A percentile compares a stretch with the other conserved stretches of the same genome.
Evolutionary conservation across 2,329 filamentous ascomycete genomes (phyloP).

Genomic region (Phyllosticta citrichinensis): DNA sequence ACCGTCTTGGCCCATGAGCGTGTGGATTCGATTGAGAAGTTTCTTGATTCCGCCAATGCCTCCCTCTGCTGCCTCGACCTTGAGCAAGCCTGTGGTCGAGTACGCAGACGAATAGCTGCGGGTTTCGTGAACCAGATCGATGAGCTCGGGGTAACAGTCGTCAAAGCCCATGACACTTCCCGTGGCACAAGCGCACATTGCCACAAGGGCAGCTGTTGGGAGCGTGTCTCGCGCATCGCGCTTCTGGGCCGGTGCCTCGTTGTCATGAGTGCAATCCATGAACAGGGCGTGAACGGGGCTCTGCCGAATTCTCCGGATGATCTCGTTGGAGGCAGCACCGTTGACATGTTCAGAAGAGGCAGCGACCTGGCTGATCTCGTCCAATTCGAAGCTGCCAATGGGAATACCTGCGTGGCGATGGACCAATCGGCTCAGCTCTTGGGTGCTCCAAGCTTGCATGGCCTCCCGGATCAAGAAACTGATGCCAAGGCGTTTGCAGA

Average conservation of each 20-base stretch:
- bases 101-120: slow-evolving; percentile 71
- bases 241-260: slow-evolving; percentile 92
- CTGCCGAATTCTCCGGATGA: slow-evolving; percentile 73
- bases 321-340: slow-evolving; percentile 41
- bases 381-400: slow-evolving; percentile 95
- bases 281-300: slow-evolving; percentile 87
- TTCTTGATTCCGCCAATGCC: slow-evolving; percentile 90
- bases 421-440: slow-evolving; percentile 82
- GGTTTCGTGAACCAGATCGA: slow-evolving; percentile 89
- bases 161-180: slow-evolving; percentile 98
- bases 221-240: slow-evolving; percentile 88
- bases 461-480: slow-evolving; percentile 90
- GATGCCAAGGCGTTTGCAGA: slow-evolving; percentile 84
- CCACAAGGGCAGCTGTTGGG: slow-evolving; percentile 85
- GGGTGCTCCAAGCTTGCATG: slow-evolving; percentile 97
- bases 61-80: slow-evolving; percentile 59
- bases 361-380: slow-evolving; percentile 59
- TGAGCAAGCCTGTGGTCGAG: slow-evolving; percentile 49
- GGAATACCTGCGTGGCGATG: slow-evolving; percentile 89
- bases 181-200: slow-evolving; percentile 89
- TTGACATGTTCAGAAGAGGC: slow-evolving; percentile 32
- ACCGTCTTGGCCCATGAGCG: slow-evolving; percentile 86
- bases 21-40: slow-evolving; percentile 88
- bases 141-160: slow-evolving; percentile 83
- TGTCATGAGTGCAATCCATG: slow-evolving; percentile 99